phyloP scores from a whole-genome alignment of 257 asterid species.

The Jasminum sambac region DNA sequence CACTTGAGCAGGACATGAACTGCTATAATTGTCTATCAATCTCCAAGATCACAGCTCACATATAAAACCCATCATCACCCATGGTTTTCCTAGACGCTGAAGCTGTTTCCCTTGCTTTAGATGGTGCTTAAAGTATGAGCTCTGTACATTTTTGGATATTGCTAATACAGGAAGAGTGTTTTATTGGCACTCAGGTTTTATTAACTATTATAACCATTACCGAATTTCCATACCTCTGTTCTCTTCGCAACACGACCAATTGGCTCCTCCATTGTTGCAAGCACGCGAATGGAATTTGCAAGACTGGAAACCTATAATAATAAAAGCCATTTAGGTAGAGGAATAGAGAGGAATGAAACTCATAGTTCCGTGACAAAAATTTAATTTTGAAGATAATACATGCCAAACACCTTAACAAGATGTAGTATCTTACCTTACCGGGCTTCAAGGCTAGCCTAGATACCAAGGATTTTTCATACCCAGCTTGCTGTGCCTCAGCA shows the following conservation, averaged over 20 bases:
- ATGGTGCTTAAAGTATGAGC: background rate
- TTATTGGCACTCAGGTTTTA: background rate
- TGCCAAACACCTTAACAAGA: background rate
- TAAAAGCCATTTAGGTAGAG: slow-evolving; percentile 7
- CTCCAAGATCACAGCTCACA: background rate
- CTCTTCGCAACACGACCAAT: slow-evolving; percentile 65
- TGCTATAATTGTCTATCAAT: background rate
- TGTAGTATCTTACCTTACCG: slow-evolving; percentile 50
- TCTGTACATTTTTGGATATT: background rate
- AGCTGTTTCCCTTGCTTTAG: background rate
- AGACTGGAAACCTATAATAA: slow-evolving; percentile 48
- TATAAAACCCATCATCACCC: background rate
- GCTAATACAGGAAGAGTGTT: background rate
- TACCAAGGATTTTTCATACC: slow-evolving; percentile 66
- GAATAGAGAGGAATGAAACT: background rate
- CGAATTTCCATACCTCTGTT: slow-evolving; percentile 56
- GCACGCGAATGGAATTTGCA: slow-evolving; percentile 64
- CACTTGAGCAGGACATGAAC: background rate
- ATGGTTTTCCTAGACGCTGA: background rate
- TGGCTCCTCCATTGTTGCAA: slow-evolving; percentile 87
- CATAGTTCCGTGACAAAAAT: background rate
- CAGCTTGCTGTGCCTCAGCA: slow-evolving; percentile 56
- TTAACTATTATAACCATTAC: slow-evolving; percentile 4
- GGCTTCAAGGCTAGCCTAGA: slow-evolving; percentile 66
- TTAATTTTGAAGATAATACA: slow-evolving; percentile 3